A percentile compares a stretch with the other conserved stretches of the same genome.
Evolutionary conservation across 2,329 filamentous ascomycete species (phyloP).

Genomic region (Lachnellula arida): DNA sequence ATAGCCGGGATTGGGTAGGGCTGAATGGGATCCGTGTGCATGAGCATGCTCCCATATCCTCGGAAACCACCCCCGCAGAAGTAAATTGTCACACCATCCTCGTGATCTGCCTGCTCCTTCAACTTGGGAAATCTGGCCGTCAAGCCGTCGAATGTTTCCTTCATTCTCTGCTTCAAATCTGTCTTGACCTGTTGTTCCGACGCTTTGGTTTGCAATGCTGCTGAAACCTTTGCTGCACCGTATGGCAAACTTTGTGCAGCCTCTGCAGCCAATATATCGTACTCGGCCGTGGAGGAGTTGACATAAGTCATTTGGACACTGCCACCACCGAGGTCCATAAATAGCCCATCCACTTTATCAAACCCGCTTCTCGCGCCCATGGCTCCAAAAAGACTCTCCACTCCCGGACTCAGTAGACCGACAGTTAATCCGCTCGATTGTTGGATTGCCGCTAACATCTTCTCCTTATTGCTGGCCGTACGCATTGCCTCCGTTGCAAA

Average conservation of each 20-base stretch:
- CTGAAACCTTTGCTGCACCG: slow-evolving; percentile 54
- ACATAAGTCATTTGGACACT: slow-evolving; percentile 63
- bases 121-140: slow-evolving; percentile 48
- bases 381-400: slow-evolving; percentile 79
- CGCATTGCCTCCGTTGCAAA: slow-evolving; percentile 89
- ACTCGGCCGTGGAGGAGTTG: slow-evolving; percentile 41
- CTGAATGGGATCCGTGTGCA: slow-evolving; percentile 66
- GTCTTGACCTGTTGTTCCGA: slow-evolving; percentile 40
- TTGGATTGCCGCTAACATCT: slow-evolving; percentile 63
- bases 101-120: slow-evolving; percentile 35
- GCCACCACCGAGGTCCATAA: slow-evolving; percentile 81
- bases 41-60: slow-evolving; percentile 85
- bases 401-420: slow-evolving; percentile 67
- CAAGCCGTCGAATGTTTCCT: slow-evolving; percentile 53
- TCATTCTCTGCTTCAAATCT: slow-evolving; percentile 50
- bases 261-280: slow-evolving; percentile 49
- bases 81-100: slow-evolving; percentile 63
- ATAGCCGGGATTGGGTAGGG: slow-evolving; percentile 83
- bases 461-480: slow-evolving; percentile 66
- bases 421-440: slow-evolving; percentile 63
- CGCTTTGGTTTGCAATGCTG: slow-evolving; percentile 41
- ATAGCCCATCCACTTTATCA: slow-evolving; percentile 64
- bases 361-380: slow-evolving; percentile 78
- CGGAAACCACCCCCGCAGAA: slow-evolving; percentile 87
- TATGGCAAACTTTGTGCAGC: slow-evolving; percentile 56